A percentile compares a stretch with the other conserved stretches of the same genome.
phyloP scores from a whole-genome alignment of 345 rosid genomes.

The Eucalyptus decipiens region DNA sequence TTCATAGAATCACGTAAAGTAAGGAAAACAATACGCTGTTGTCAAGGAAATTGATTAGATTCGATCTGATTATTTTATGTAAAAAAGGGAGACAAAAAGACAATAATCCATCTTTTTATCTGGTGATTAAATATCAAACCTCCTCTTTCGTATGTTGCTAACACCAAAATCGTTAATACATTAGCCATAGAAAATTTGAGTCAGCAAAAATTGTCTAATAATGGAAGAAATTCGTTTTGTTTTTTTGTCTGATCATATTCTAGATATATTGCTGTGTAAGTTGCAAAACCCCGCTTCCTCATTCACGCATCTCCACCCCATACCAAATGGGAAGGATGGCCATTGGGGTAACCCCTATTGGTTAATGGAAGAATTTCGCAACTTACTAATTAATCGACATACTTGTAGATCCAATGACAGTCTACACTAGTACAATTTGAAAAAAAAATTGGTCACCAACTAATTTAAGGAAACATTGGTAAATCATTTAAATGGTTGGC shows the following conservation, averaged over 20 bases:
- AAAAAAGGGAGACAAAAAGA: not conserved
- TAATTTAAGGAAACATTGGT: not conserved
- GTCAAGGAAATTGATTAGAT: not conserved
- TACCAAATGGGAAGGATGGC: too few species aligned
- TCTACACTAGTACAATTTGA: not conserved
- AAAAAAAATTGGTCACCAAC: not conserved
- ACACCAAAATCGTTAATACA: not conserved
- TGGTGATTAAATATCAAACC: not conserved
- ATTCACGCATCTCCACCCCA: too few species aligned
- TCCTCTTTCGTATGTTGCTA: not conserved
- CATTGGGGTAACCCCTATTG: too few species aligned
- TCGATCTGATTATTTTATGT: not conserved
- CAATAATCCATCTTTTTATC: not conserved
- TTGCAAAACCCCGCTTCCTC: too few species aligned
- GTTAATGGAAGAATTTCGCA: not conserved
- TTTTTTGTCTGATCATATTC: too few species aligned
- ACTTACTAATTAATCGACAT: not conserved
- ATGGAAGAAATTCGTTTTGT: not conserved
- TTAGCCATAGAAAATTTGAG: not conserved
- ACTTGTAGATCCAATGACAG: fast-evolving
- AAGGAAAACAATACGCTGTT: not conserved
- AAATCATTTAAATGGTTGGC: too few species aligned
- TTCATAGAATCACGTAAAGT: not conserved
- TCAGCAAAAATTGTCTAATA: not conserved
- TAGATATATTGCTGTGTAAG: too few species aligned